phyloP scores from a whole-genome alignment of 2,329 filamentous ascomycete species.

The Apiospora aurea region DNA sequence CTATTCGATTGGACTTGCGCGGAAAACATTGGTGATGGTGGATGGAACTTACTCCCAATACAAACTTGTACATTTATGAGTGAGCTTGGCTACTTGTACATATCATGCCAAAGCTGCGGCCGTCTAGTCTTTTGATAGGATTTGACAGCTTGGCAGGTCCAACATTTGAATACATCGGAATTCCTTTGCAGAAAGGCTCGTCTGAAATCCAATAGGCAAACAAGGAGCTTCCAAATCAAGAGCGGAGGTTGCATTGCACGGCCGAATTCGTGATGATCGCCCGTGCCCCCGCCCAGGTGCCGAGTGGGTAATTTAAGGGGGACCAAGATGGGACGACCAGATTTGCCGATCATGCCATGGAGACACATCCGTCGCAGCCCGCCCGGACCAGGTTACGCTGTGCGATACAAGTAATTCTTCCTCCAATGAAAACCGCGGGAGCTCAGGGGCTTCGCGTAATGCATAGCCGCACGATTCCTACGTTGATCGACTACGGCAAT shows the following conservation, averaged over 20 bases:
- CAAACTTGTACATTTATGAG: background rate
- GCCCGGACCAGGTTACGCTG: background rate
- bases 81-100: background rate
- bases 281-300: background rate
- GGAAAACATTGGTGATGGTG: background rate
- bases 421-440: background rate
- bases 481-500: background rate
- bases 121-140: background rate
- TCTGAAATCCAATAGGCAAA: background rate
- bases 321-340: background rate
- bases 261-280: background rate
- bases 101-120: background rate
- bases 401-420: background rate
- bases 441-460: background rate
- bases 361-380: background rate
- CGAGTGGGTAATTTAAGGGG: conserved; percentile 12
- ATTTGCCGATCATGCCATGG: conserved; percentile 13
- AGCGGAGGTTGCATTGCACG: background rate
- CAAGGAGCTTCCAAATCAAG: background rate
- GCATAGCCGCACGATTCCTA: background rate
- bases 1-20: no score
- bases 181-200: no score
- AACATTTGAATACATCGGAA: background rate
- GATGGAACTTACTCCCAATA: background rate
- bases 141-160: background rate